Conservation (phyloP, 352 stramenopile genomes). For the Phytophthora ohioensis region DNA sequence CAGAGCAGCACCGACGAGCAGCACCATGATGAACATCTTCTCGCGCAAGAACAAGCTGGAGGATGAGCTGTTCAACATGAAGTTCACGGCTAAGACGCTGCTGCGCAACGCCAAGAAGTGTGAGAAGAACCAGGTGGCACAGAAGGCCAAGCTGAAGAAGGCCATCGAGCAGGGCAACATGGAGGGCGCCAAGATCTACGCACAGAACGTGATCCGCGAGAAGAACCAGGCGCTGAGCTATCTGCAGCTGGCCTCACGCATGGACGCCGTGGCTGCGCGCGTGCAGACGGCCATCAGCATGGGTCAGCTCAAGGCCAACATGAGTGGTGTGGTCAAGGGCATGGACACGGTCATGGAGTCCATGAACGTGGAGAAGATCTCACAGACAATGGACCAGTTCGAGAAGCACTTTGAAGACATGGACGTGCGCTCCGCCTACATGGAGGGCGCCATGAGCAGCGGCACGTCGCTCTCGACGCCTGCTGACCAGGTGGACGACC, state of each 20-base stretch:
- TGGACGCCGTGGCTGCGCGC: conserved; percentile 96
- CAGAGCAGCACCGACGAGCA: not conserved
- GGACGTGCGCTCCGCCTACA: conserved; percentile 98
- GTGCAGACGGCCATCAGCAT: conserved; percentile 98
- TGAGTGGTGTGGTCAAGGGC: conserved; percentile 96
- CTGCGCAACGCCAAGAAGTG: conserved; percentile 96
- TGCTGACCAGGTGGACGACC: conserved; percentile 96
- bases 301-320: conserved; percentile 94
- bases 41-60: conserved; percentile 87
- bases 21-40: conserved; percentile 81
- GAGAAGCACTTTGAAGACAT: conserved; percentile 99
- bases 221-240: conserved; percentile 95
- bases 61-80: conserved; percentile 92
- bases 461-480: conserved; percentile 96
- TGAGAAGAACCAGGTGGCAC: conserved; percentile 96
- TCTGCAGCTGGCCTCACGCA: conserved; percentile 94
- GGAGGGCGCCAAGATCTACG: conserved; percentile 98
- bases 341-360: conserved; percentile 97
- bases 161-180: conserved; percentile 97
- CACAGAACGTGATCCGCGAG: conserved; percentile 89
- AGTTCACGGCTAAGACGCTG: conserved; percentile 91
- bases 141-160: conserved; percentile 97
- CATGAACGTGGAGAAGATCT: conserved; percentile 99
- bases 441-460: conserved; percentile 98
- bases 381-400: conserved; percentile 98